Evolutionary conservation across 2,329 filamentous ascomycete genomes (phyloP), one percentile per base, ranked within the genome.

Genomic region (Neoascochyta sp.): DNA sequence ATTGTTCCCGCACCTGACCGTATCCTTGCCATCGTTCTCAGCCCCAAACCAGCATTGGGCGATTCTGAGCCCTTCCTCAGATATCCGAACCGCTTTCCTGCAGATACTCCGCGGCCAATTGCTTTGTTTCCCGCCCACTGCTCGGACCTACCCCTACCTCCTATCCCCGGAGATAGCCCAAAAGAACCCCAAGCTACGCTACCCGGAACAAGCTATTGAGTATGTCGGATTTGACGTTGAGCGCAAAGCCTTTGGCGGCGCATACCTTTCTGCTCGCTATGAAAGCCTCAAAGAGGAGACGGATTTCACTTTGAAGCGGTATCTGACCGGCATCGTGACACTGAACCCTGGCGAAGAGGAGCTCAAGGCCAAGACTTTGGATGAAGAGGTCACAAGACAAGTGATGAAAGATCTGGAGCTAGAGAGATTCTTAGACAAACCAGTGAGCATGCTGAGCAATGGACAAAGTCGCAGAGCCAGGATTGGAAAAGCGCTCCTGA

Each of bases 201-300:
- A 69, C 29, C 78, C 83, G 0, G 70, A 70, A 9, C 72, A 73
- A 43, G 87, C 87, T 0, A 83, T 98, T 35, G 81, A 82, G 47
- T 90, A 95, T 68, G 88, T 96, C 7, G 90, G 92, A 0, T 96
- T 96, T 54, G 85, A 87, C 53, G 80, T 78, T 2, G 84, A 89
- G 47, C 74, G 78, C 15, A 73, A 73, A 5, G 65, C 71, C 27
- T 65, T 76, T 9, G 66, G 75, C 5, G 72, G 74, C 2, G 81
- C 87, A 4, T 95, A 95, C 57, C 67, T 96, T 11, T 88, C 86
- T 36, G 88, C 88, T 10, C 75, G 92, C 21, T 98, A 96, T 60
- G 92, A 98, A 69, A 89, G 84, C 36, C 71, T 83, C 20, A 75
- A 86, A 17, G 90, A 95, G 64, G 81, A 80, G 31, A 93, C 85